Evolutionary conservation across 345 rosid genomes (phyloP).

Genomic region (Tarenaya hassleriana): DNA sequence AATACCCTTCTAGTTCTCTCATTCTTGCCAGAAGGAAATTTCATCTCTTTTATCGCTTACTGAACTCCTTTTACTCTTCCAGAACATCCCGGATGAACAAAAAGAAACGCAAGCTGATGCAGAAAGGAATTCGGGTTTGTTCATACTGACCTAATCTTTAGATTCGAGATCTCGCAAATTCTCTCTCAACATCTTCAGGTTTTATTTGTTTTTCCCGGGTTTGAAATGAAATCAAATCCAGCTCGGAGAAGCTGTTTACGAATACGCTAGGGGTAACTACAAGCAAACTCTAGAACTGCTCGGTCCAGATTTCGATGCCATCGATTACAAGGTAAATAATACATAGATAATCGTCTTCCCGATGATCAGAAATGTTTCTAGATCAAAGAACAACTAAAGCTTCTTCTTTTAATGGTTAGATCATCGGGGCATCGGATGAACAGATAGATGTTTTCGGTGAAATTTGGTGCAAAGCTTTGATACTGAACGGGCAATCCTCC

Average conservation of each 20-base stretch:
- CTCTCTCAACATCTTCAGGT: not conserved
- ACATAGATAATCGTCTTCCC: not conserved
- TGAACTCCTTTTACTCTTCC: conserved; percentile 21
- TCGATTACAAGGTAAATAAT: conserved; percentile 53
- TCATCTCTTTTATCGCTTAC: conserved; percentile 13
- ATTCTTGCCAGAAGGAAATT: no score
- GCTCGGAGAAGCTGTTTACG: conserved; percentile 75
- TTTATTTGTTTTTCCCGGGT: conserved; percentile 5
- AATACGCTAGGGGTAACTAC: conserved; percentile 50
- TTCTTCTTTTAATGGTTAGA: conserved; percentile 29
- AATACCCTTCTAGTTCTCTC: no score
- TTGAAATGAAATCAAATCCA: conserved; percentile 13
- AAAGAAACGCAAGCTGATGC: conserved; percentile 74
- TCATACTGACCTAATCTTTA: not conserved
- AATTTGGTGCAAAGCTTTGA: conserved; percentile 63
- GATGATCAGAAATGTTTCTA: not conserved
- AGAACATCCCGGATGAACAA: conserved; percentile 54
- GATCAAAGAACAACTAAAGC: conserved; percentile 7
- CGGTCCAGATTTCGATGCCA: conserved; percentile 63
- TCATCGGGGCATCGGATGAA: conserved; percentile 85
- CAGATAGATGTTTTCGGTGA: conserved; percentile 84
- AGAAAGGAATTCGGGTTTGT: conserved; percentile 61
- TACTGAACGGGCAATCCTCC: conserved; percentile 49
- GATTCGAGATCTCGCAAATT: not conserved
- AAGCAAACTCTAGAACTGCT: conserved; percentile 48